phyloP scores from a whole-genome alignment of 768 basidiomycete genomes.

The Guyanaporus albipodus region DNA sequence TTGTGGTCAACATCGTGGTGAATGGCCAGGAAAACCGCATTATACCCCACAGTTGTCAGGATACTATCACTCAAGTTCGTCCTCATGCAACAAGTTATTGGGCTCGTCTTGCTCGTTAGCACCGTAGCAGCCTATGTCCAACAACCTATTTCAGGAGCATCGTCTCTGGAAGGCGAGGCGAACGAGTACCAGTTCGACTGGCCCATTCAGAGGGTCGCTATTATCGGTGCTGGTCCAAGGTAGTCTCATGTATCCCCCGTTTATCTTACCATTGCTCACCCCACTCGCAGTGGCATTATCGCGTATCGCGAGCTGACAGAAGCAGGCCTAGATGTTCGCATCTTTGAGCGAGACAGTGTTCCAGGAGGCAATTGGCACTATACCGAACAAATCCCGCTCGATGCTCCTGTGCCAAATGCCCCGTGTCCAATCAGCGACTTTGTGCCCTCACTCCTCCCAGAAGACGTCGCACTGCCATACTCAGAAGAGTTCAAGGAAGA shows the following conservation, averaged over 20 bases:
- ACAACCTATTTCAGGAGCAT: background rate
- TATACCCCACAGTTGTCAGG: too few relatives aligned
- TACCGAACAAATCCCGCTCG: constrained; percentile 11
- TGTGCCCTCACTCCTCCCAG: constrained; percentile 9
- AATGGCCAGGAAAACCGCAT: too few relatives aligned
- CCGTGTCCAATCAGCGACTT: constrained; percentile 6
- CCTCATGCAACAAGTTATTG: too few relatives aligned
- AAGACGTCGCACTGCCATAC: constrained; percentile 6
- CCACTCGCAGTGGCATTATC: constrained; percentile 4
- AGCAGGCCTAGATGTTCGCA: constrained; percentile 12
- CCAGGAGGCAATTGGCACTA: constrained; percentile 14
- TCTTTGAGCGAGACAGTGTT: constrained; percentile 15
- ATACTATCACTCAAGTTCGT: too few relatives aligned
- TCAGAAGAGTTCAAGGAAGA: constrained; percentile 7
- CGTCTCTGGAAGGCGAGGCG: background rate
- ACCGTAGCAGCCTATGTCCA: background rate
- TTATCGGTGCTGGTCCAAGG: constrained; percentile 17
- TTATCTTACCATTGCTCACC: background rate
- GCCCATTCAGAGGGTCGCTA: constrained; percentile 10
- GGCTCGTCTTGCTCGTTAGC: background rate
- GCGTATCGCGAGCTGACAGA: constrained; percentile 14
- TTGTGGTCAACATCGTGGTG: too few relatives aligned
- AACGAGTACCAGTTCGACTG: constrained; percentile 10
- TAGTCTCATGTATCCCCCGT: background rate
- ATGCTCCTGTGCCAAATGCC: constrained; percentile 11